Conservation (phyloP, 108 stramenopile genomes). For the Fragilariopsis cylindrus region DNA sequence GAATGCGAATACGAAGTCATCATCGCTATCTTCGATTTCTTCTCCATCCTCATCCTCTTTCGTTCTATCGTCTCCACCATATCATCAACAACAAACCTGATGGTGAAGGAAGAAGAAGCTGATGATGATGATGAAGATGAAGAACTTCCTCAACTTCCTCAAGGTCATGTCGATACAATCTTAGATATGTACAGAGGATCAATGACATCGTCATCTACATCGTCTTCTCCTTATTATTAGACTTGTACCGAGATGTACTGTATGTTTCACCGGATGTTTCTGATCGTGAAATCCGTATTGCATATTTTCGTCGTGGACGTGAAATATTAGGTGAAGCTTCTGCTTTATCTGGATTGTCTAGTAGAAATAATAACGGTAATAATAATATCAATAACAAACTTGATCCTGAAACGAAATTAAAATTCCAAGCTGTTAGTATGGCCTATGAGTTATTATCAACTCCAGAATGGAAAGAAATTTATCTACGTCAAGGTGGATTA, state of each 20-base stretch:
- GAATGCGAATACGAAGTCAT: background rate
- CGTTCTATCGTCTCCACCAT: background rate
- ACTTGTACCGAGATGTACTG: conserved; percentile 36
- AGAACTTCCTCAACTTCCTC: conserved; percentile 9
- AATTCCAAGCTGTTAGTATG: conserved; percentile 52
- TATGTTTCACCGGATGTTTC: conserved; percentile 26
- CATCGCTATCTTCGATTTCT: background rate
- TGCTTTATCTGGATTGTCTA: background rate
- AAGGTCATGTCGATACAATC: conserved; percentile 23
- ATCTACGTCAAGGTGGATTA: conserved; percentile 25
- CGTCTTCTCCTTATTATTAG: background rate
- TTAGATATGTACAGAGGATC: conserved; percentile 6
- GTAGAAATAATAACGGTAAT: background rate
- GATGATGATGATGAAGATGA: background rate
- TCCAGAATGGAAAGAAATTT: conserved; percentile 36
- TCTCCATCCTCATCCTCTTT: background rate
- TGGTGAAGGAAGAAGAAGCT: too few species aligned
- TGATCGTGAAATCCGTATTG: conserved; percentile 55
- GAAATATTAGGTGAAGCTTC: conserved; percentile 30
- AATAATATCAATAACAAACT: background rate
- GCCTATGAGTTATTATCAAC: conserved; percentile 50
- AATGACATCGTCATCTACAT: background rate
- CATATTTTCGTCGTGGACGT: conserved; percentile 63
- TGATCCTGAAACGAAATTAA: conserved; percentile 16
- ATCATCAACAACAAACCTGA: background rate